phyloP scores from a whole-genome alignment of 495 filamentous ascomycete genomes.

The Sabuloglossum arenarium region DNA sequence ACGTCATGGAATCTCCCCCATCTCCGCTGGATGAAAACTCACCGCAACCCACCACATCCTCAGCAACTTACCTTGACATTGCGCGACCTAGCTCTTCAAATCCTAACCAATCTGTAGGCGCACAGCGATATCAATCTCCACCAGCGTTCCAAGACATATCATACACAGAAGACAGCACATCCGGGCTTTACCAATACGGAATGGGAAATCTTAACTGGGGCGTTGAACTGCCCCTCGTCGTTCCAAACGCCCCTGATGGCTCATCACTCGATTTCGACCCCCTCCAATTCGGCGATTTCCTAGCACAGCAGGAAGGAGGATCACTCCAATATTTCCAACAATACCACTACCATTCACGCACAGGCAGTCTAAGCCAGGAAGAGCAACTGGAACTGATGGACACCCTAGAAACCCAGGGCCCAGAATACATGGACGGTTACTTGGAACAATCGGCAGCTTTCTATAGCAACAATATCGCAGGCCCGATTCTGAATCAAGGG shows the following conservation, averaged over 20 bases:
- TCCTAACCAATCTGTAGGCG: not conserved
- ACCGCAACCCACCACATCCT: not conserved
- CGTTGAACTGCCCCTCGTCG: not conserved
- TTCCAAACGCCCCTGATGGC: not conserved
- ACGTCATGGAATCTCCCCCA: not conserved
- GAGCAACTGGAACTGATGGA: constrained; percentile 23
- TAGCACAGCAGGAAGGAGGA: not conserved
- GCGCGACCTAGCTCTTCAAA: not conserved
- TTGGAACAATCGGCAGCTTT: not conserved
- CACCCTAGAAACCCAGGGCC: constrained; percentile 16
- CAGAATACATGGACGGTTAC: constrained; percentile 9
- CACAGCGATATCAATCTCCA: not conserved
- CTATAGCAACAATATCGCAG: not conserved
- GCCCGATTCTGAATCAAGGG: not conserved
- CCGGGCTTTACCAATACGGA: not conserved
- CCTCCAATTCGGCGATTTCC: not conserved
- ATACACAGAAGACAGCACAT: not conserved
- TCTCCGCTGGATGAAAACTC: not conserved
- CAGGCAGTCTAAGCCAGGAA: constrained; percentile 14
- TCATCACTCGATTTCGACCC: not conserved
- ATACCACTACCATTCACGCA: not conserved
- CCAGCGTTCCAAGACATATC: not conserved
- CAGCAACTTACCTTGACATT: not conserved
- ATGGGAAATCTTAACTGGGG: not conserved
- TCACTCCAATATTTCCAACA: not conserved